phyloP scores from a whole-genome alignment of 2,329 filamentous ascomycete species.

The Colletotrichum viniferum region DNA sequence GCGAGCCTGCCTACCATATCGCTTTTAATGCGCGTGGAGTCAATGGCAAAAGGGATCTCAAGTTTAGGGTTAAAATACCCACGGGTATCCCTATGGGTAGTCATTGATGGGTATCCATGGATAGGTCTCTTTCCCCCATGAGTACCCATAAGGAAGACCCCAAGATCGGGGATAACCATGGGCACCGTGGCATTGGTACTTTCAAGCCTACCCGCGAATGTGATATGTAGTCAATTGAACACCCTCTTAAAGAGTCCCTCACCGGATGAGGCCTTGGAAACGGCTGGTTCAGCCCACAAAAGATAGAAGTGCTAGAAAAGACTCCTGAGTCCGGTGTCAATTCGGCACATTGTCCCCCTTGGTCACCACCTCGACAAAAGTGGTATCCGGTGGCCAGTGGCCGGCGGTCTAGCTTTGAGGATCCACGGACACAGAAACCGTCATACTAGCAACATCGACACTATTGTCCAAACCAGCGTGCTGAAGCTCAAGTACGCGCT shows the following conservation, averaged over 20 bases:
- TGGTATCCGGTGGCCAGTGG: background rate
- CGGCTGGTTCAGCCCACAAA: background rate
- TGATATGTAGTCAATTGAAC: background rate
- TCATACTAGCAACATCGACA: background rate
- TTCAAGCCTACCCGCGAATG: no score
- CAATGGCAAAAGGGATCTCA: fast-evolving
- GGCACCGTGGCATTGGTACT: no score
- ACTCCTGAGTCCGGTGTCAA: background rate
- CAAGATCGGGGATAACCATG: no score
- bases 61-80: background rate
- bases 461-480: background rate
- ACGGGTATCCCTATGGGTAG: no score
- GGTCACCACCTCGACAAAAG: background rate
- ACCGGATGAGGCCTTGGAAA: background rate
- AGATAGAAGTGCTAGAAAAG: background rate
- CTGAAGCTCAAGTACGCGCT: background rate
- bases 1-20: background rate
- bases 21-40: fast-evolving
- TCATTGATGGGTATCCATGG: no score
- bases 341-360: background rate
- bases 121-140: no score
- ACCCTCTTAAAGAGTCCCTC: background rate
- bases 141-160: no score
- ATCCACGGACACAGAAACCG: background rate
- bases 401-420: background rate